Evolutionary conservation across 495 filamentous ascomycete genomes (phyloP), one percentile per base, ranked within the genome.

Genomic region (Aspergillus sparsus): DNA sequence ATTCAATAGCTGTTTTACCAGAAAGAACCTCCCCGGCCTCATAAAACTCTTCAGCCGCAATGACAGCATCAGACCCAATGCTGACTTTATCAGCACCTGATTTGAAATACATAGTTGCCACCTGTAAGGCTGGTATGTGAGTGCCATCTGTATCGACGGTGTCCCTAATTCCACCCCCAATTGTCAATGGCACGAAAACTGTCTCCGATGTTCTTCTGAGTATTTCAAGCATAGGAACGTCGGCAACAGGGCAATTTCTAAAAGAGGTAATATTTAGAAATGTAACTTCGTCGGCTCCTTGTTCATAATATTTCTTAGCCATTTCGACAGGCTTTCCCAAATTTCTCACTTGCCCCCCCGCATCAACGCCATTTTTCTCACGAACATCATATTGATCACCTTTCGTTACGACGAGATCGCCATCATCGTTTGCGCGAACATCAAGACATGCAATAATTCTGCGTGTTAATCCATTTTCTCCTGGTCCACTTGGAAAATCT

Each of bases 341-440:
- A 69, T 98, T 98, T 55, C 94, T 83, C 35, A 98, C 94, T 54
- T 86, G 81, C 18, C 92, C 86, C 51, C 82, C 85, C n/a, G 77
- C 74, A 8, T 79, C 68, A 16, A 74, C 68, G 10, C 73, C 77
- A 55, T 71, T 78, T 74, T 96, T 96, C 68, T 97, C 94, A n/a
- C 94, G 88, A n/a, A 98, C 94, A 67, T 98, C 94, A 74, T 98
- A 98, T 68, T 98, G 94, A 70, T 98, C 94, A 8, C 94, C 94
- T 75, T 98, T 98, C 6, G 94, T 98, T 13, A 98, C 94, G 0
- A 98, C 95, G 15, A 98, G 76, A 72, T 98, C 95, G 6, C 95
- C 95, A 49, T 89, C 79, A 71, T 98, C 95, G 70, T 98, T 98
- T n/a, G 94, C 85, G 8, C 94, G 89, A 33, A 98, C 94, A 70